phyloP scores from a whole-genome alignment of 495 filamentous ascomycete species.

The Lasiosphaeriaceae sp. region DNA sequence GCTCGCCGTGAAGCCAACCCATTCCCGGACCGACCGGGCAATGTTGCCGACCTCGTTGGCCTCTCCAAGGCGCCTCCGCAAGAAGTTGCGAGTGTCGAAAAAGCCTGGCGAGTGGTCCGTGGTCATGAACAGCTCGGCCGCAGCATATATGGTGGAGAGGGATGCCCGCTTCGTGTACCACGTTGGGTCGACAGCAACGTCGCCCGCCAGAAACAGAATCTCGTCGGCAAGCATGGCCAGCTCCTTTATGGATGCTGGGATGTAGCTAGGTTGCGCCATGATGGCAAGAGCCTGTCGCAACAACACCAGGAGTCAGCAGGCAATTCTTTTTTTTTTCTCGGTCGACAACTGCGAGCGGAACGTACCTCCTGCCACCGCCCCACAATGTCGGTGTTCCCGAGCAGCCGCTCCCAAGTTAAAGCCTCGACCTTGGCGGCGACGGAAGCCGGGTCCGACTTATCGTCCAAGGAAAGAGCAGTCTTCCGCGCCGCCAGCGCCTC shows the following conservation, averaged over 20 bases:
- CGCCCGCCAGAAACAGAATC: constrained; percentile 80
- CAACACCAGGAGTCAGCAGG: not conserved
- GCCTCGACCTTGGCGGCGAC: constrained; percentile 53
- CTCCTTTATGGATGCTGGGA: constrained; percentile 74
- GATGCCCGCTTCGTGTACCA: constrained; percentile 91
- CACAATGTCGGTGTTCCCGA: constrained; percentile 66
- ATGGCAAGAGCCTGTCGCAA: constrained; percentile 70
- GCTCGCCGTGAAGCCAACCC: constrained; percentile 72
- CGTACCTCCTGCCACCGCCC: constrained; percentile 78
- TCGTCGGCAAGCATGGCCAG: constrained; percentile 80
- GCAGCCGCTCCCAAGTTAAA: constrained; percentile 67
- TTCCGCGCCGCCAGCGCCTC: constrained; percentile 34
- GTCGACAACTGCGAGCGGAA: not conserved
- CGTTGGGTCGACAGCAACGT: constrained; percentile 69
- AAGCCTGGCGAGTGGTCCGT: constrained; percentile 67
- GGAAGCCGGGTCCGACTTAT: constrained; percentile 33
- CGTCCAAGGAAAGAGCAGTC: constrained; percentile 22
- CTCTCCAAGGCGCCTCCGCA: constrained; percentile 73
- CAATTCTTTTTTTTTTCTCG: not conserved
- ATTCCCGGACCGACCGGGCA: constrained; percentile 61
- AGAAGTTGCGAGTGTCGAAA: constrained; percentile 70
- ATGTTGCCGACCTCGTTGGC: constrained; percentile 52
- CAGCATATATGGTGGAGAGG: constrained; percentile 76
- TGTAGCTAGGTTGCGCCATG: constrained; percentile 74
- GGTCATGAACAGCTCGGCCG: constrained; percentile 89